These are phyloP conservation scores for Lasiosphaeris hirsuta DNA, from an alignment of 495 filamentous ascomycete genomes.

Conservation along the genomic window DNA sequence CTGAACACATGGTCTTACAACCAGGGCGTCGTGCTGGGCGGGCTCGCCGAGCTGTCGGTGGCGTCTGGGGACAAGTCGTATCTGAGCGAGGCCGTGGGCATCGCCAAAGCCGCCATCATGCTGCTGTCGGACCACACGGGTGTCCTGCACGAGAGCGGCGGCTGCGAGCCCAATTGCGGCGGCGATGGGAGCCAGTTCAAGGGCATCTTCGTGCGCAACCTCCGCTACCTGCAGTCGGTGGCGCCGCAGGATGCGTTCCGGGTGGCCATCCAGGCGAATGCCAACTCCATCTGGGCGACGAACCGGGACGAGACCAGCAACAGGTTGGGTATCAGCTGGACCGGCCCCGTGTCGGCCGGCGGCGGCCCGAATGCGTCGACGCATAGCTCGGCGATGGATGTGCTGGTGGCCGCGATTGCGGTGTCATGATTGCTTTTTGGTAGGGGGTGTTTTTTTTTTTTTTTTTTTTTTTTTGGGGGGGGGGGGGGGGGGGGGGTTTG, in stretches of 20 bases:
- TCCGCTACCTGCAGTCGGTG: slow-evolving; percentile 54
- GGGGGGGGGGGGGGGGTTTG: too few species aligned
- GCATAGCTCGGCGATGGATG: slow-evolving; percentile 67
- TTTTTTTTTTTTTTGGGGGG: too few species aligned
- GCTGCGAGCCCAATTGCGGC: slow-evolving; percentile 62
- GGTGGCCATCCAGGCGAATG: slow-evolving; percentile 57
- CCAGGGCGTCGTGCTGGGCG: slow-evolving; percentile 75
- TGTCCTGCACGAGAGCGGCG: slow-evolving; percentile 56
- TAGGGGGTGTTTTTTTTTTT: too few species aligned
- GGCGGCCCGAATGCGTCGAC: slow-evolving; percentile 39
- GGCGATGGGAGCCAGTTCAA: slow-evolving; percentile 70
- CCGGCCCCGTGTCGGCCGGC: slow-evolving; percentile 55
- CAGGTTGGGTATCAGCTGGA: slow-evolving; percentile 57
- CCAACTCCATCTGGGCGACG: slow-evolving; percentile 64
- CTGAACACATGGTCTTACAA: slow-evolving; percentile 71
- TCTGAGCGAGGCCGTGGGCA: slow-evolving; percentile 53
- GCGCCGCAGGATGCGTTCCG: slow-evolving; percentile 50
- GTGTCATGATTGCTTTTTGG: slow-evolving; percentile 11
- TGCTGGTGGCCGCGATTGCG: slow-evolving; percentile 61
- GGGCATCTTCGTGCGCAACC: slow-evolving; percentile 72
- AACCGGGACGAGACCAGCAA: slow-evolving; percentile 48
- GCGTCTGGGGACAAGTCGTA: slow-evolving; percentile 52
- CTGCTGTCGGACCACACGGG: slow-evolving; percentile 53
- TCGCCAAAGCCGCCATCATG: slow-evolving; percentile 62
- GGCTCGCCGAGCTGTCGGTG: slow-evolving; percentile 61